A percentile compares a stretch with the other conserved stretches of the same genome.
Conservation (phyloP, 2,329 filamentous ascomycete species). For the Diaporthe destruens region DNA sequence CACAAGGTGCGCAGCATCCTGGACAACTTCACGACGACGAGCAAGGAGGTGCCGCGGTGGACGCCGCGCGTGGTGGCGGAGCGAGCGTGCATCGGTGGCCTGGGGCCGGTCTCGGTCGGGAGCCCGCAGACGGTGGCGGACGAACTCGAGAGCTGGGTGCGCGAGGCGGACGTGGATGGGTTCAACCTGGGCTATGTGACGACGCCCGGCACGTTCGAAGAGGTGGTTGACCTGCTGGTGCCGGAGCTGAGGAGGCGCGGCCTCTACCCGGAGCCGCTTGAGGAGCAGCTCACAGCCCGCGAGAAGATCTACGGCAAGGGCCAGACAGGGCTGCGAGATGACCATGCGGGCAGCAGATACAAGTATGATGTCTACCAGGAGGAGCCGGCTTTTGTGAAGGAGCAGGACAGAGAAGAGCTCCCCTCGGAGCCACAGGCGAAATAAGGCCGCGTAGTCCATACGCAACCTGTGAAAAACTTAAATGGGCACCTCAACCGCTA, state of each 20-base stretch:
- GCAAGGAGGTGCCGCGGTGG: conserved; percentile 58
- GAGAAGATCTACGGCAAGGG: conserved; percentile 74
- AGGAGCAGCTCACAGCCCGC: conserved; percentile 61
- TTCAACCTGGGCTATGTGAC: conserved; percentile 59
- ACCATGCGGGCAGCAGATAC: conserved; percentile 71
- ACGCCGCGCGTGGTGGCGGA: conserved; percentile 60
- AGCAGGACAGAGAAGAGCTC: conserved; percentile 9
- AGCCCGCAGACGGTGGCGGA: conserved; percentile 59
- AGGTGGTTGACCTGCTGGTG: conserved; percentile 62
- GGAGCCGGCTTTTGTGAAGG: conserved; percentile 54
- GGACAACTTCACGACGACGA: conserved; percentile 57
- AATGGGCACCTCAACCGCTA: not conserved
- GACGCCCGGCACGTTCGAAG: conserved; percentile 65
- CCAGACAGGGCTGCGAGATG: conserved; percentile 66
- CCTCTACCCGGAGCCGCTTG: conserved; percentile 50
- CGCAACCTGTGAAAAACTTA: not conserved
- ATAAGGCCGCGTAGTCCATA: not conserved
- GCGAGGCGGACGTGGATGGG: conserved; percentile 50
- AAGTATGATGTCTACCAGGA: conserved; percentile 74
- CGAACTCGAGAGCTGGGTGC: conserved; percentile 60
- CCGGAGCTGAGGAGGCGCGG: conserved; percentile 59
- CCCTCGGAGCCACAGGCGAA: not conserved
- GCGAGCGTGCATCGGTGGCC: conserved; percentile 60
- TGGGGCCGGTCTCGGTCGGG: conserved; percentile 62
- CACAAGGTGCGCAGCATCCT: conserved; percentile 58